Percentiles rank a stretch among this genome's conserved stretches.
These are phyloP conservation scores for Abrus pulchellus DNA, from an alignment of 306 rosid genomes.

Conservation along the genomic window DNA sequence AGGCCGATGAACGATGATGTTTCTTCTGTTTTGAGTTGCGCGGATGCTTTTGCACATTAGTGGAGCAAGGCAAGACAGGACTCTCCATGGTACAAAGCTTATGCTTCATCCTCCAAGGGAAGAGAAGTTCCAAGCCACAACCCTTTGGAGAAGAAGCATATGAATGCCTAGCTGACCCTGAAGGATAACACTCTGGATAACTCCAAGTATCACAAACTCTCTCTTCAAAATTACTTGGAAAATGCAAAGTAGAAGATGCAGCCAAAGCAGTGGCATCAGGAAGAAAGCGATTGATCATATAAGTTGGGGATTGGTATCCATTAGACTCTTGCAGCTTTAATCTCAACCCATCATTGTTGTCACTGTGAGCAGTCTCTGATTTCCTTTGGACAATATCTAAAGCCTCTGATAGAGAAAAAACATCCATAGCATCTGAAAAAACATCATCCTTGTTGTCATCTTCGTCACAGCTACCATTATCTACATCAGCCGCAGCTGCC, in stretches of 20 bases:
- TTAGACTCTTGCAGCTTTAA: slow-evolving; percentile 62
- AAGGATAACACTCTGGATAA: slow-evolving; percentile 46
- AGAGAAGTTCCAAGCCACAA: slow-evolving; percentile 69
- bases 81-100: slow-evolving; percentile 73
- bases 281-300: slow-evolving; percentile 83
- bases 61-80: slow-evolving; percentile 61
- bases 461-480: slow-evolving; percentile 32
- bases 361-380: slow-evolving; percentile 51
- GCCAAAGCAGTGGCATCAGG: slow-evolving; percentile 90
- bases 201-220: slow-evolving; percentile 44
- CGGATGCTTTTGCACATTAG: slow-evolving; percentile 50
- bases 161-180: slow-evolving; percentile 45
- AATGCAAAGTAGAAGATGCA: slow-evolving; percentile 60
- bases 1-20: slow-evolving; percentile 44
- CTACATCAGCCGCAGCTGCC: slow-evolving; percentile 37
- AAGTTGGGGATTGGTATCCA: slow-evolving; percentile 69
- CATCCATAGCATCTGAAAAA: slow-evolving; percentile 69
- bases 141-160: slow-evolving; percentile 67
- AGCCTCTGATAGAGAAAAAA: slow-evolving; percentile 83
- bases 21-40: slow-evolving; percentile 53
- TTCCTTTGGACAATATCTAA: slow-evolving; percentile 76
- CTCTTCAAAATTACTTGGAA: slow-evolving; percentile 35
- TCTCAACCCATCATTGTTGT: slow-evolving; percentile 49
- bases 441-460: slow-evolving; percentile 36
- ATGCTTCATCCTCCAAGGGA: slow-evolving; percentile 80